Evolutionary conservation across 768 basidiomycete genomes (phyloP).

Genomic region (Mycena maculata): DNA sequence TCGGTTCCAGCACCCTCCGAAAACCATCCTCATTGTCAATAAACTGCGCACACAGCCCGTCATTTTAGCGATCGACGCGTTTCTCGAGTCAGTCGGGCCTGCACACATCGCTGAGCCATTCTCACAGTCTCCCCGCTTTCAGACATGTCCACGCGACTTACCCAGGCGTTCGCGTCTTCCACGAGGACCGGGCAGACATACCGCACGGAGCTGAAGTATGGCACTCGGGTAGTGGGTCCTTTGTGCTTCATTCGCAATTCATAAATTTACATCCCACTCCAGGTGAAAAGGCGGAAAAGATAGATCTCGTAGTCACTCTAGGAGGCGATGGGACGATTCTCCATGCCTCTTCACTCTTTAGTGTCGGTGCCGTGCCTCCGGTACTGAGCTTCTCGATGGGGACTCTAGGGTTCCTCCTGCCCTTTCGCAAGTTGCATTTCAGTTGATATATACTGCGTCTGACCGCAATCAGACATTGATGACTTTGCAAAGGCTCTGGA

Average conservation of each 20-base stretch:
- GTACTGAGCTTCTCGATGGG: slow-evolving; percentile 94
- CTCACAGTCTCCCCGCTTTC: slow-evolving; percentile 17
- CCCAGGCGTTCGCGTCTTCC: slow-evolving; percentile 71
- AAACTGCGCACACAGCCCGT: slow-evolving; percentile 84
- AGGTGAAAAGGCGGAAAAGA: slow-evolving; percentile 66
- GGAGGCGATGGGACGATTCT: slow-evolving; percentile 97
- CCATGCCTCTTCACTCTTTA: slow-evolving; percentile 92
- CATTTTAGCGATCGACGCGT: slow-evolving; percentile 78
- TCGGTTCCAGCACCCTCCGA: slow-evolving; percentile 56
- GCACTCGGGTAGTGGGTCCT: slow-evolving; percentile 65
- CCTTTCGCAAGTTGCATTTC: slow-evolving; percentile 78
- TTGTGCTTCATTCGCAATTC: neutral
- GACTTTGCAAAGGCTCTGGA: slow-evolving; percentile 85
- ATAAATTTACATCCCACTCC: slow-evolving; percentile 22
- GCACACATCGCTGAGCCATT: slow-evolving; percentile 13
- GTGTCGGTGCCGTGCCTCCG: slow-evolving; percentile 90
- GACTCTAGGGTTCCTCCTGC: slow-evolving; percentile 91
- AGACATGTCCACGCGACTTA: slow-evolving; percentile 71
- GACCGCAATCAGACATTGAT: slow-evolving; percentile 76
- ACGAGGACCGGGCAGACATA: slow-evolving; percentile 74
- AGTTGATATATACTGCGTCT: neutral
- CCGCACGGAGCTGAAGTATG: slow-evolving; percentile 74
- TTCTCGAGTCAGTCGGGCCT: slow-evolving; percentile 66
- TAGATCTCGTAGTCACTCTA: slow-evolving; percentile 90
- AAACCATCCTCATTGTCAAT: slow-evolving; percentile 81